These are phyloP conservation scores for Gnetum montanum DNA, from an alignment of 75 land plant genomes.

Conservation along the genomic window DNA sequence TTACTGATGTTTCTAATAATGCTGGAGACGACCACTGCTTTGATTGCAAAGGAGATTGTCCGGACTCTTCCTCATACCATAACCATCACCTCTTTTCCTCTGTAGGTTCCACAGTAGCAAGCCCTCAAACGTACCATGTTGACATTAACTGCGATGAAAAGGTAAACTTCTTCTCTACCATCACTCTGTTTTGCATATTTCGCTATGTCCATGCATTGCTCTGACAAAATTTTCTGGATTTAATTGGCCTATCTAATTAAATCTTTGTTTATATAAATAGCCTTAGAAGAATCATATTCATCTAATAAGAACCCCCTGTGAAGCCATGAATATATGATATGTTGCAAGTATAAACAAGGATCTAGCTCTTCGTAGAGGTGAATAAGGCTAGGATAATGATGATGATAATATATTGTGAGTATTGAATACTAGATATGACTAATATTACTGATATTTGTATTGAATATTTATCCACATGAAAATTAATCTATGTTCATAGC, in stretches of 20 bases:
- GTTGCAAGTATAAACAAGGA: background rate
- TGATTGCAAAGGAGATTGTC: background rate
- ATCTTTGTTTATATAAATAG: background rate
- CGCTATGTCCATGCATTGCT: no score
- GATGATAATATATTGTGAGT: no score
- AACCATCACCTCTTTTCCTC: background rate
- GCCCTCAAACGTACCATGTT: slow-evolving; percentile 1
- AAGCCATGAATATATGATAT: background rate
- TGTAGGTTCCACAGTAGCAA: background rate
- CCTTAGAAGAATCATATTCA: background rate
- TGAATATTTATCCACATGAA: background rate
- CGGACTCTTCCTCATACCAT: background rate
- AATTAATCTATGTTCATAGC: no score
- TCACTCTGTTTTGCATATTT: no score
- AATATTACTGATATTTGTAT: no score
- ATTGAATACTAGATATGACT: no score
- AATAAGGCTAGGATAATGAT: no score
- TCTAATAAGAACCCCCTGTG: background rate
- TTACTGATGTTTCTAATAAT: background rate
- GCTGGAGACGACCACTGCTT: background rate
- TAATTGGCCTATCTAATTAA: background rate
- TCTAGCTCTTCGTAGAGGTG: no score
- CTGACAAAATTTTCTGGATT: background rate
- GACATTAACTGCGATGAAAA: slow-evolving; percentile 9
- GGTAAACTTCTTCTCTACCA: background rate